Conservation (phyloP, 345 rosid genomes). For the Geranium rotundifolium region DNA sequence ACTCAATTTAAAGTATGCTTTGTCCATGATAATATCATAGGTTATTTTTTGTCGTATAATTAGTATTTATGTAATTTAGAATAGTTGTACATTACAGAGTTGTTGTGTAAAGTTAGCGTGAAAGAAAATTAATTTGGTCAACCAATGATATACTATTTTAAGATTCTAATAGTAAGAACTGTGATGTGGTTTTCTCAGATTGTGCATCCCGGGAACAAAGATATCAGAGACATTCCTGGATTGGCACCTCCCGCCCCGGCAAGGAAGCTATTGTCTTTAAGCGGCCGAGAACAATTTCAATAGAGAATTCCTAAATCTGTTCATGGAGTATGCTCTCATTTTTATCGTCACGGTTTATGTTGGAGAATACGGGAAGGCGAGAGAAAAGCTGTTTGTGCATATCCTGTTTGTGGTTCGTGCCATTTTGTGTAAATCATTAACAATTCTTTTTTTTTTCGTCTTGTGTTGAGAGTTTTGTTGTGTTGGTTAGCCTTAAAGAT, state of each 20-base stretch:
- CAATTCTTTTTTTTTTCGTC: constrained; percentile 4
- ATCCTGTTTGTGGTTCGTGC: constrained; percentile 5
- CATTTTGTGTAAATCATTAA: constrained; percentile 22
- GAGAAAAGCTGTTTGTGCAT: constrained; percentile 18
- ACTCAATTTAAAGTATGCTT: not conserved
- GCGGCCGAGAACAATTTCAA: constrained; percentile 21
- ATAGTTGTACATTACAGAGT: too few relatives aligned
- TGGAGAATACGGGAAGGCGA: too few relatives aligned
- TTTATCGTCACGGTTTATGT: too few relatives aligned
- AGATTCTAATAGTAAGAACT: too few relatives aligned
- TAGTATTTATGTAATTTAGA: not conserved
- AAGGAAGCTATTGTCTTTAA: constrained; percentile 62
- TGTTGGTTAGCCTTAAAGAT: too few relatives aligned
- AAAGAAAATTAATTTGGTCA: too few relatives aligned
- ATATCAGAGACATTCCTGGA: constrained; percentile 94
- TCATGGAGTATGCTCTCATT: too few relatives aligned
- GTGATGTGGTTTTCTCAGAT: constrained; percentile 37
- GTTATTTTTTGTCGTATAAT: not conserved
- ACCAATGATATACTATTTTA: too few relatives aligned
- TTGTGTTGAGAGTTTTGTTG: too few relatives aligned
- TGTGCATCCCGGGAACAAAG: constrained; percentile 79
- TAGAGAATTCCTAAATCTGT: constrained; percentile 12
- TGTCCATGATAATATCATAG: not conserved
- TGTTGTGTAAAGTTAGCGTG: not conserved
- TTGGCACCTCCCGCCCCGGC: constrained; percentile 95